Conservation (phyloP, 192 early-diverging fungal species). For the Coemansia sp. region DNA sequence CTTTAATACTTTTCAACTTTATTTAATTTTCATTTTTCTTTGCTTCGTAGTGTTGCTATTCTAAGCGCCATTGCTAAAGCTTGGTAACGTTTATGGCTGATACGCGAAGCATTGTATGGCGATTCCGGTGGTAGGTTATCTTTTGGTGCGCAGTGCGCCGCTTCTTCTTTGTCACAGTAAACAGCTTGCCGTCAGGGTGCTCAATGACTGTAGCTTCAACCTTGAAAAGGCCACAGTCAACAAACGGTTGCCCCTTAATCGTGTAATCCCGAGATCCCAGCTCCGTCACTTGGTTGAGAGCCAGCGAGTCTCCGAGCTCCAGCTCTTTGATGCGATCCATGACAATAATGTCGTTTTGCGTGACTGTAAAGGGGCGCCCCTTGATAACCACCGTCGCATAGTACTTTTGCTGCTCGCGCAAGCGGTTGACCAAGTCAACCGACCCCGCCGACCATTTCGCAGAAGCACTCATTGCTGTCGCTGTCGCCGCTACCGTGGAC, state of each 20-base stretch:
- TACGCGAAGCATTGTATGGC: slow-evolving; percentile 76
- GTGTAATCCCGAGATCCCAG: slow-evolving; percentile 83
- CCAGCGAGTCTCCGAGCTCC: slow-evolving; percentile 84
- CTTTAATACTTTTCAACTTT: too few relatives aligned
- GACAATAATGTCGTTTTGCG: slow-evolving; percentile 86
- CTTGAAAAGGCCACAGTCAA: slow-evolving; percentile 69
- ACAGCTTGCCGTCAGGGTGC: slow-evolving; percentile 77
- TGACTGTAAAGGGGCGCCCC: slow-evolving; percentile 84
- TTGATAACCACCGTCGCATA: slow-evolving; percentile 91
- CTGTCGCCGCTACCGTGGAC: slow-evolving; percentile 5
- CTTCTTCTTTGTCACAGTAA: slow-evolving; percentile 80
- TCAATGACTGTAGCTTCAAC: slow-evolving; percentile 91
- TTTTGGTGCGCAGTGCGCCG: slow-evolving; percentile 76
- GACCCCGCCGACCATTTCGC: slow-evolving; percentile 37
- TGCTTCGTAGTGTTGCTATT: neutral
- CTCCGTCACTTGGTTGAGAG: slow-evolving; percentile 85
- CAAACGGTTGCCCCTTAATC: slow-evolving; percentile 84
- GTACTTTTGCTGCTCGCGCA: slow-evolving; percentile 71
- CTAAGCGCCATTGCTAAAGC: slow-evolving; percentile 11
- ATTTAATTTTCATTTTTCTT: neutral
- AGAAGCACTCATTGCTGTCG: neutral
- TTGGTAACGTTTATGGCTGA: slow-evolving; percentile 67
- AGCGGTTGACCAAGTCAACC: slow-evolving; percentile 36
- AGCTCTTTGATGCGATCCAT: slow-evolving; percentile 84
- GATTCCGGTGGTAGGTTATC: slow-evolving; percentile 68